Evolutionary conservation across 2,329 filamentous ascomycete genomes (phyloP).

Genomic region (Colletotrichum theobromicola): DNA sequence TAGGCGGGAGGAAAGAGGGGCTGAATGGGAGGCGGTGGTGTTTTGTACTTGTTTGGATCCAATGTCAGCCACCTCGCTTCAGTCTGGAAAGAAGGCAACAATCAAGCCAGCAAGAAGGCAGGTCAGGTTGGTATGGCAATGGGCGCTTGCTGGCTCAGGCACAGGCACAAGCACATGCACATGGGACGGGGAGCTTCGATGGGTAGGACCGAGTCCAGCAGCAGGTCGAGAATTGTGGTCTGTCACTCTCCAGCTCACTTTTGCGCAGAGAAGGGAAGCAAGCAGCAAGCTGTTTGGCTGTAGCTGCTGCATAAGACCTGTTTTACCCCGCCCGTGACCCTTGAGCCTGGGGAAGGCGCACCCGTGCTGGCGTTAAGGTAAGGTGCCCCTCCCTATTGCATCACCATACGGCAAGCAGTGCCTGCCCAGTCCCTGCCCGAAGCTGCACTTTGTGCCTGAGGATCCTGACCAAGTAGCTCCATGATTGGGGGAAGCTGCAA

Average conservation of each 20-base stretch:
- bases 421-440: not conserved
- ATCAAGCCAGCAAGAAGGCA: not conserved
- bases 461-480: not conserved
- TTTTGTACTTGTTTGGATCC: conserved; percentile 8
- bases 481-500: not conserved
- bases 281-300: not conserved
- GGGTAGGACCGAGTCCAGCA: not conserved
- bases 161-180: too few species aligned
- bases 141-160: not conserved
- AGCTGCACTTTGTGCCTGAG: not conserved
- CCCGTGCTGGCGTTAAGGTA: not conserved
- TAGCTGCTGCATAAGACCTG: not conserved
- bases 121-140: conserved; percentile 13
- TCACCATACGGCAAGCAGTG: not conserved
- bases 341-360: not conserved
- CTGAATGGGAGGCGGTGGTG: not conserved
- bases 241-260: not conserved
- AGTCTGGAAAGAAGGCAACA: not conserved
- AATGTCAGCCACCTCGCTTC: not conserved
- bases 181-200: not conserved
- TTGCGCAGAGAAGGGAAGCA: not conserved
- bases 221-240: not conserved
- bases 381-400: not conserved
- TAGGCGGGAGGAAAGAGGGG: not conserved
- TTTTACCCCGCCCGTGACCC: conserved; percentile 6